phyloP scores from a whole-genome alignment of 257 asterid genomes.

The Coffea canephora region DNA sequence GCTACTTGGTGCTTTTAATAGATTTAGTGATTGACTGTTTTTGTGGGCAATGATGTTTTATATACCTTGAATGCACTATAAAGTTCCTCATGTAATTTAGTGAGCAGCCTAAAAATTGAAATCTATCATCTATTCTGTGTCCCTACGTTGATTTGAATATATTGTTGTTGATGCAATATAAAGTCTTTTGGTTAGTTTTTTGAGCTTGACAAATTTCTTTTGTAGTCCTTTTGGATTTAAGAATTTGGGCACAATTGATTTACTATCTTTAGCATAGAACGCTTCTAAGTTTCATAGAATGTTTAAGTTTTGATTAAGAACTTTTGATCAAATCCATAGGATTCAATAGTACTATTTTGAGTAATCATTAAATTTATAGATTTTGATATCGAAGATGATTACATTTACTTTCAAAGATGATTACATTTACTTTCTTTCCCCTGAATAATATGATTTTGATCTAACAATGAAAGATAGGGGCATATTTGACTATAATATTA shows the following conservation, averaged over 20 bases:
- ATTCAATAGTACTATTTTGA: too few species aligned
- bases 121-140: not conserved
- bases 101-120: not conserved
- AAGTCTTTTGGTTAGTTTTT: not conserved
- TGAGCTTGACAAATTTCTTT: not conserved
- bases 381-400: too few species aligned
- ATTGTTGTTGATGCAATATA: not conserved
- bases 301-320: not conserved
- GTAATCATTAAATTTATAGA: too few species aligned
- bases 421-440: too few species aligned
- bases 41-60: not conserved
- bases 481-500: too few species aligned
- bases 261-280: not conserved
- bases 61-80: not conserved
- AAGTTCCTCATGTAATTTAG: not conserved
- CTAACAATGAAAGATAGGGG: too few species aligned
- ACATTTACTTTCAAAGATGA: too few species aligned
- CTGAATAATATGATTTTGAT: too few species aligned
- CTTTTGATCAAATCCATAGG: not conserved
- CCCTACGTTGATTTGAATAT: not conserved
- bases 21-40: not conserved
- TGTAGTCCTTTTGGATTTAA: not conserved
- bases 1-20: not conserved
- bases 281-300: not conserved
- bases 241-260: not conserved